Percentiles rank a stretch among this genome's conserved stretches.
phyloP scores from a whole-genome alignment of 2,329 filamentous ascomycete species.

The Penicillium digitatum region DNA sequence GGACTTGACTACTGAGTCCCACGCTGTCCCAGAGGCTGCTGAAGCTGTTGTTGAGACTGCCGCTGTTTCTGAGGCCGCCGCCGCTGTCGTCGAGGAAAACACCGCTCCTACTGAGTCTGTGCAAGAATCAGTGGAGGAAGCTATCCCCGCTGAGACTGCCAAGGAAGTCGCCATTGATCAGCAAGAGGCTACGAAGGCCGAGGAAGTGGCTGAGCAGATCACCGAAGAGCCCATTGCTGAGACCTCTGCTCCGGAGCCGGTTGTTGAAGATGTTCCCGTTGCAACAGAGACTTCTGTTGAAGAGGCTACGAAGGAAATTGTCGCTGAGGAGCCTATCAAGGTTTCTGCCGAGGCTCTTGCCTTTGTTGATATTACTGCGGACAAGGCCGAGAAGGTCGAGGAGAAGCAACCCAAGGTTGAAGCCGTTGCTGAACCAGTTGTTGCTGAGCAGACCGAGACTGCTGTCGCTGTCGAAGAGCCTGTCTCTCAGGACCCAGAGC shows the following conservation, averaged over 20 bases:
- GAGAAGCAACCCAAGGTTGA: slow-evolving; percentile 3
- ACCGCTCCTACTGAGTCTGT: neutral
- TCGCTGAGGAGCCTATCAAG: neutral
- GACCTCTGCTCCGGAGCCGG: neutral
- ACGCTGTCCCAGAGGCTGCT: neutral
- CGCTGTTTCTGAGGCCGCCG: neutral
- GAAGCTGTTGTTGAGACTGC: neutral
- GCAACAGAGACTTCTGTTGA: slow-evolving; percentile 4
- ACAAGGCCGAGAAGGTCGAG: slow-evolving; percentile 9
- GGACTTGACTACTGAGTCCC: neutral
- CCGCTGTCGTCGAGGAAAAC: neutral
- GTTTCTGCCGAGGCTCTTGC: slow-evolving; percentile 1
- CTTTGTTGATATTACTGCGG: slow-evolving; percentile 1
- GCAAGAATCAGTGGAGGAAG: neutral
- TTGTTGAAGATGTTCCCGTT: neutral
- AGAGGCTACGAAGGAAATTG: slow-evolving; percentile 4
- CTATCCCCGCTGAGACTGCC: neutral
- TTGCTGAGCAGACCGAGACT: slow-evolving; percentile 4
- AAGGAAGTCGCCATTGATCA: slow-evolving; percentile 1
- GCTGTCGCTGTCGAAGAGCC: slow-evolving; percentile 8
- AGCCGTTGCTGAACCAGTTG: slow-evolving; percentile 3
- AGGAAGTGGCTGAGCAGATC: slow-evolving; percentile 5
- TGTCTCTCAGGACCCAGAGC: neutral
- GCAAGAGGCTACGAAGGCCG: neutral
- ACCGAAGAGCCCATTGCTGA: slow-evolving; percentile 4